Evolutionary conservation across 2,329 filamentous ascomycete species (phyloP).

Genomic region (Pochonia chlamydosporia): DNA sequence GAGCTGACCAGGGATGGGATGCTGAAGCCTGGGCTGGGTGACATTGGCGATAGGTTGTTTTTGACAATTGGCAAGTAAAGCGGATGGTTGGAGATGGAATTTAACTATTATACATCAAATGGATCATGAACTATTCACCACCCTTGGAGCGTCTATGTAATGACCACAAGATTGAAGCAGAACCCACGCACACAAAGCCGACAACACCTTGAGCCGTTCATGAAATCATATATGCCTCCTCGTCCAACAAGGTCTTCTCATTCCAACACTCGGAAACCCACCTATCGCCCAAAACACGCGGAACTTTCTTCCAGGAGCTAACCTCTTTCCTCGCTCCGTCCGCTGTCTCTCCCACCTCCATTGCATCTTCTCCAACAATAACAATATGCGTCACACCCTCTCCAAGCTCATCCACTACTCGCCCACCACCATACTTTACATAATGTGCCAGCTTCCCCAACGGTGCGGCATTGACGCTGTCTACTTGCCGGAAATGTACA

Average conservation of each 20-base stretch:
- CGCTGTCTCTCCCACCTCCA: slow-evolving; percentile 29
- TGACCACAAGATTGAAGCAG: no score
- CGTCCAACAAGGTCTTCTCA: slow-evolving; percentile 72
- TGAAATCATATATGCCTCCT: slow-evolving; percentile 52
- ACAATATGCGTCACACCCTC: slow-evolving; percentile 67
- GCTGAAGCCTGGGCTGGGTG: slow-evolving; percentile 84
- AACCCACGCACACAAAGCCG: not conserved
- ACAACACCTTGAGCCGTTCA: not conserved
- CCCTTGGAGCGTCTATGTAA: no score
- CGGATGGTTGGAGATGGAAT: not conserved
- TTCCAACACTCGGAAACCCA: slow-evolving; percentile 82
- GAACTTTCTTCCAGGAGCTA: slow-evolving; percentile 44
- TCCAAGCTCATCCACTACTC: slow-evolving; percentile 42
- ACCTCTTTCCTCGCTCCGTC: slow-evolving; percentile 40
- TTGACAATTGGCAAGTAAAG: slow-evolving; percentile 48
- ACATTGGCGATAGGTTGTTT: slow-evolving; percentile 86
- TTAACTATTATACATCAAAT: not conserved
- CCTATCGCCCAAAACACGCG: slow-evolving; percentile 59
- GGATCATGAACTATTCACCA: no score
- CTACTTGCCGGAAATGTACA: slow-evolving; percentile 32
- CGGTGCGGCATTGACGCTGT: slow-evolving; percentile 24
- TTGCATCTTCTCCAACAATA: slow-evolving; percentile 35
- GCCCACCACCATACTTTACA: slow-evolving; percentile 65
- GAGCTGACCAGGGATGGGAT: slow-evolving; percentile 74
- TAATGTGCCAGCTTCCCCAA: slow-evolving; percentile 46